Conservation (phyloP, 805 yeast genomes). For the Wickerhamia fluorescens region DNA sequence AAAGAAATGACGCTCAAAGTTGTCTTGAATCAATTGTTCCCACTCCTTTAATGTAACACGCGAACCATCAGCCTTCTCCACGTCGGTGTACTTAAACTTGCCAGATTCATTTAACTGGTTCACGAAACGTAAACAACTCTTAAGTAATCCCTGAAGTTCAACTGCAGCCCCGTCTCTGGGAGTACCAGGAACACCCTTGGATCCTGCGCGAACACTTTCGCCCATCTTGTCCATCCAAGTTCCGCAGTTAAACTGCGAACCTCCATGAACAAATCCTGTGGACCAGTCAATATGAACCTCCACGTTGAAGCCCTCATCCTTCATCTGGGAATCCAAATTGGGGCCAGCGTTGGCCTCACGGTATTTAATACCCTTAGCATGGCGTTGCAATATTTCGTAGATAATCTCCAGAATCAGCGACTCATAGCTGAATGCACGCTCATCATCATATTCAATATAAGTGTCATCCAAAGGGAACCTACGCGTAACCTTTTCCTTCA, state of each 20-base stretch:
- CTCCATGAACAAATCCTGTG: constrained; percentile 85
- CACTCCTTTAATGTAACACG: constrained; percentile 56
- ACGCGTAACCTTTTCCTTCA: constrained; percentile 67
- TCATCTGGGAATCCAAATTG: constrained; percentile 84
- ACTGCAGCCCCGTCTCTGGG: constrained; percentile 97
- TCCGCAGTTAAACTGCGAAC: constrained; percentile 89
- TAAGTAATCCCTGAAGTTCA: constrained; percentile 83
- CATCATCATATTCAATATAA: constrained; percentile 61
- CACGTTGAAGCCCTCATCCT: constrained; percentile 85
- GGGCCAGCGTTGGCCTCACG: constrained; percentile 96
- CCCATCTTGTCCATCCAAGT: constrained; percentile 99
- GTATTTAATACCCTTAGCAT: constrained; percentile 79
- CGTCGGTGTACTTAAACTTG: constrained; percentile 50
- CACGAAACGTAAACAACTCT: constrained; percentile 79
- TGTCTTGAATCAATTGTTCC: constrained; percentile 61
- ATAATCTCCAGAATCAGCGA: constrained; percentile 68
- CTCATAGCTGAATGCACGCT: constrained; percentile 67
- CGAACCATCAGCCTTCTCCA: constrained; percentile 52
- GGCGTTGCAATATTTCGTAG: constrained; percentile 78
- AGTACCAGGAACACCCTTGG: constrained; percentile 92
- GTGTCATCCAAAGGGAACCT: constrained; percentile 88
- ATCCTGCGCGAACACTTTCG: constrained; percentile 75
- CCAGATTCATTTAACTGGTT: constrained; percentile 48
- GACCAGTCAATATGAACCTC: constrained; percentile 77
- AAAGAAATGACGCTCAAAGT: constrained; percentile 75